Conservation (phyloP, 2,329 filamentous ascomycete species). For the Harringtonia lauricola region DNA sequence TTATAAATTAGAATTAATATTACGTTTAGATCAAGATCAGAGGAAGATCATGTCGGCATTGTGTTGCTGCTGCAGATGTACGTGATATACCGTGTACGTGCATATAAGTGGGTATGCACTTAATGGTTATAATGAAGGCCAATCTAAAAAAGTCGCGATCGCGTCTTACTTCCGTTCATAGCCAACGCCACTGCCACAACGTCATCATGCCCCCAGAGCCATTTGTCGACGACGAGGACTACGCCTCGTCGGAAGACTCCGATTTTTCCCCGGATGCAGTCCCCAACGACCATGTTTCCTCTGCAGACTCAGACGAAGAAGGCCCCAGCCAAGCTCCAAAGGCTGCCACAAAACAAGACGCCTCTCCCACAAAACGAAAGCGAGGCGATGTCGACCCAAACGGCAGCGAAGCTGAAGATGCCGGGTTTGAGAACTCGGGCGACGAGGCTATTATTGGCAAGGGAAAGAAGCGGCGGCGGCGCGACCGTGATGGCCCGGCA, state of each 20-base stretch:
- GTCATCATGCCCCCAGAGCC: slow-evolving; percentile 31
- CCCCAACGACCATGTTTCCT: slow-evolving; percentile 27
- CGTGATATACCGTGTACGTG: too few relatives aligned
- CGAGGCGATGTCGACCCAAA: slow-evolving; percentile 3
- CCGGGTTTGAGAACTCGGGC: slow-evolving; percentile 56
- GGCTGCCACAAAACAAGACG: slow-evolving; percentile 5
- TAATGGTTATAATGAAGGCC: too few relatives aligned
- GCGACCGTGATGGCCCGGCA: slow-evolving; percentile 18
- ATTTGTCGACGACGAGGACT: slow-evolving; percentile 37
- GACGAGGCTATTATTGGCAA: slow-evolving; percentile 59
- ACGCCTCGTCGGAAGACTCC: slow-evolving; percentile 62
- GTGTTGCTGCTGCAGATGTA: too few relatives aligned
- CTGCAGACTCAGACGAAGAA: slow-evolving; percentile 37
- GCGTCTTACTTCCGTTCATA: neutral
- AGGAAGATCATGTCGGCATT: too few relatives aligned
- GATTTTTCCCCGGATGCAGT: slow-evolving; percentile 56
- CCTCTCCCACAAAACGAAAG: slow-evolving; percentile 20
- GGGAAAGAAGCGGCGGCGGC: slow-evolving; percentile 40
- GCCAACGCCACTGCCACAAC: neutral
- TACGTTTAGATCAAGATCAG: too few relatives aligned
- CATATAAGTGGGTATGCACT: too few relatives aligned
- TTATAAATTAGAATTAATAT: too few relatives aligned
- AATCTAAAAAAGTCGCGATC: too few relatives aligned
- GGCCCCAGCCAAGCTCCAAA: slow-evolving; percentile 16
- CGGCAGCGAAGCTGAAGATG: slow-evolving; percentile 28